Evolutionary conservation across 2,329 filamentous ascomycete genomes (phyloP), one percentile per base, ranked within the genome.

Genomic region (Epichloe typhina): DNA sequence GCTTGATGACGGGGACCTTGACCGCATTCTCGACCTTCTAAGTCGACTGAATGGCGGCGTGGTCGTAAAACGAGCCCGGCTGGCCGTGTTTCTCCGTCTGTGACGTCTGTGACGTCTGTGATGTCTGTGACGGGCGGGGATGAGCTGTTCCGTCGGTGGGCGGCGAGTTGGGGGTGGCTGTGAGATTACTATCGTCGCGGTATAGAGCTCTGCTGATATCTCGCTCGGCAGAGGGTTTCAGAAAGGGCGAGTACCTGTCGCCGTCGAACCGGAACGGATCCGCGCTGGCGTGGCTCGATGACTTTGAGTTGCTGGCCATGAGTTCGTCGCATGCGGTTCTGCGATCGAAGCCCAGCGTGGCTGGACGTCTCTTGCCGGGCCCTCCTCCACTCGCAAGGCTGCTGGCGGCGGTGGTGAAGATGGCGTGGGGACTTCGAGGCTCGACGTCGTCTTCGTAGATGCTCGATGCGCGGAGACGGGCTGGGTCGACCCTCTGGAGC

Each of bases 231-330:
- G 64, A 61, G 4, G 66, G 59, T 7, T 65, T 61, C 8, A 73
- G 56, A 39, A 70, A 69, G 9, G 62, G 52, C 13, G 61, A 64
- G 53, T 72, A 72, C 2, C 60, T 54, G 8, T 63, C 62, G 36
- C 60, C 63, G 55, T 75, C 72, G 53, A 73, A 76, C 46, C 64
- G 64, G 59, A 76, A 76, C 0, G 69, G 72, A 40, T 75, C 71
- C 0, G 62, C 66, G 26, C 64, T 66, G 3, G 60, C 59, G 23
- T 64, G 65, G 53, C 60, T 64, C 2, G 66, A 68, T 50, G 66
- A 40, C 52, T 61, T 57, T n/a, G 64, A 56, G 49, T 58, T 41
- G 54, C 56, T 58, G n/a, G 50, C 43, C 35, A 38, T 39, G 11
- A 53, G 42, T 12, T 52, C 52, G 37, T 36, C 52, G 12, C 38